These are phyloP conservation scores for Chaetomium cochliodes DNA, from an alignment of 495 filamentous ascomycete species.

Conservation along the genomic window DNA sequence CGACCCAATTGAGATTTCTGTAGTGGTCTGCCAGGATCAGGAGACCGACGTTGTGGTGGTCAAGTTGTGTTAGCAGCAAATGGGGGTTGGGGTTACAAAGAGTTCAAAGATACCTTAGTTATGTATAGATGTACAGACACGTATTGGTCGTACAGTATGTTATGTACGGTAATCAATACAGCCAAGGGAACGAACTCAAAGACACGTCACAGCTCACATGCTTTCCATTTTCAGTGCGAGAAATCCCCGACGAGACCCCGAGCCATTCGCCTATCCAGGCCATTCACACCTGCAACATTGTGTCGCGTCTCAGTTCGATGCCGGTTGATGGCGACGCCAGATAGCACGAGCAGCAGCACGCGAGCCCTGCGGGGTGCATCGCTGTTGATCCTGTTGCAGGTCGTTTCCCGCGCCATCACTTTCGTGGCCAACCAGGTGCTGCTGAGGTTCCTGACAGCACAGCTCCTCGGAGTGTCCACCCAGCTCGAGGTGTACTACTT, in stretches of 20 bases:
- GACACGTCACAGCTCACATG: too few relatives aligned
- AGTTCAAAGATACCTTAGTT: too few relatives aligned
- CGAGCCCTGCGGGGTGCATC: constrained; percentile 63
- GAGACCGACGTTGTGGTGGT: neutral
- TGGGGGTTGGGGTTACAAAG: too few relatives aligned
- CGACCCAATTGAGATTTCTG: neutral
- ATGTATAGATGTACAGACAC: too few relatives aligned
- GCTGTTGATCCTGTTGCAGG: constrained; percentile 80
- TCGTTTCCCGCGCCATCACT: constrained; percentile 78
- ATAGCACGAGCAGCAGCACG: constrained; percentile 16
- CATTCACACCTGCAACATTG: neutral
- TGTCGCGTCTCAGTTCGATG: too few relatives aligned
- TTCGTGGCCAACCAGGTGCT: constrained; percentile 89
- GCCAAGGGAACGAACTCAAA: too few relatives aligned
- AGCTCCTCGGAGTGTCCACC: constrained; percentile 75
- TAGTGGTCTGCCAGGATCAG: neutral
- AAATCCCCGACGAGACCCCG: neutral
- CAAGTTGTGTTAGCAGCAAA: neutral
- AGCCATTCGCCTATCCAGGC: neutral
- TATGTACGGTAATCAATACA: too few relatives aligned
- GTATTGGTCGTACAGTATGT: too few relatives aligned
- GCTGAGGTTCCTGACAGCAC: constrained; percentile 79
- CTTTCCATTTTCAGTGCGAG: too few relatives aligned
- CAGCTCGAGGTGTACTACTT: constrained; percentile 90
- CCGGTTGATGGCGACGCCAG: constrained; percentile 7